These are phyloP conservation scores for Boletus semigastroideus DNA, from an alignment of 1,284 basidiomycete species.

Conservation along the genomic window DNA sequence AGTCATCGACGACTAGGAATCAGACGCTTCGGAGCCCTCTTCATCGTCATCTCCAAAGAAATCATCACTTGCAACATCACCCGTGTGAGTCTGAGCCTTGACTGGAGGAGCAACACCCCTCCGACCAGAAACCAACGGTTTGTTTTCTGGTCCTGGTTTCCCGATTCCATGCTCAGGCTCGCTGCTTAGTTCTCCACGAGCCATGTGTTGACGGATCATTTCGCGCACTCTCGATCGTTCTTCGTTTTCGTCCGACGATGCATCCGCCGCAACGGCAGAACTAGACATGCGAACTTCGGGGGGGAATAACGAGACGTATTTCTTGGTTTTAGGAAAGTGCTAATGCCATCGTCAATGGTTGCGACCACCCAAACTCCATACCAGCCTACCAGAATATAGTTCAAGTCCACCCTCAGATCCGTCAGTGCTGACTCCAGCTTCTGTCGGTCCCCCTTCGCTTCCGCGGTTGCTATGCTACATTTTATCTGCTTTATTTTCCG, in stretches of 20 bases:
- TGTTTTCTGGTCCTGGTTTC: conserved; percentile 19
- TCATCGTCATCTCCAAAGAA: conserved; percentile 47
- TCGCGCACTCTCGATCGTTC: conserved; percentile 61
- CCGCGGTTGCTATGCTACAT: conserved; percentile 43
- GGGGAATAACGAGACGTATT: conserved; percentile 86
- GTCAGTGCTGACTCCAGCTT: conserved; percentile 50
- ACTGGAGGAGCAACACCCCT: neutral
- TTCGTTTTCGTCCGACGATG: conserved; percentile 23
- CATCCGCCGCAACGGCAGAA: conserved; percentile 12
- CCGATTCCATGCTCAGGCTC: conserved; percentile 59
- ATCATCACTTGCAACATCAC: conserved; percentile 40
- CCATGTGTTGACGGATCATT: conserved; percentile 67
- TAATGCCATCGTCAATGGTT: conserved; percentile 31
- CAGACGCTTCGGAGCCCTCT: conserved; percentile 18
- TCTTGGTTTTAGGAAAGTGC: conserved; percentile 80
- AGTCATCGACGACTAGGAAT: conserved; percentile 4
- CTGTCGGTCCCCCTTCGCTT: conserved; percentile 38
- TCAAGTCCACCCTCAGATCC: conserved; percentile 74
- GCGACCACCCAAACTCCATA: neutral
- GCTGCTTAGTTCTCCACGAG: conserved; percentile 52
- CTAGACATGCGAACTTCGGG: conserved; percentile 53
- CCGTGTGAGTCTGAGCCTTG: conserved; percentile 7
- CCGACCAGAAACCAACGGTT: conserved; percentile 5
- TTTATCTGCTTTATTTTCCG: conserved; percentile 70
- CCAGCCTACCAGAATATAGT: conserved; percentile 72